Evolutionary conservation across 345 rosid genomes (phyloP).

Genomic region (Eutrema heterophyllum): DNA sequence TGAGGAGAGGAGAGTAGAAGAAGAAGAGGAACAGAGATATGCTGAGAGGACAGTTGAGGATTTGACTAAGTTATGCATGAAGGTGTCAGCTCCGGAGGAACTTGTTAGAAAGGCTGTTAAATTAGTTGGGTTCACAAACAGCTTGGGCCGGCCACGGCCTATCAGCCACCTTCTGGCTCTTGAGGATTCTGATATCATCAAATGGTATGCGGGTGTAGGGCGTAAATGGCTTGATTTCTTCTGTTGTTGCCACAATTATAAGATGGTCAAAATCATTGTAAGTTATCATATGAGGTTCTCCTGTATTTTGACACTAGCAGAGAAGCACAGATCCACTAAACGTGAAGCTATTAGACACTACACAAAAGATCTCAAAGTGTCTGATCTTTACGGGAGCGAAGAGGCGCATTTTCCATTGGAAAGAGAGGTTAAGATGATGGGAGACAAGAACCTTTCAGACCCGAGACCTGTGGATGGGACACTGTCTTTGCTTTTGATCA

Average conservation of each 20-base stretch:
- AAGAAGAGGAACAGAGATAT: constrained; percentile 64
- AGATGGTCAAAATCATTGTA: constrained; percentile 72
- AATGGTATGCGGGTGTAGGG: constrained; percentile 94
- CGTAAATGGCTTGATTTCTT: constrained; percentile 89
- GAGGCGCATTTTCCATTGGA: constrained; percentile 70
- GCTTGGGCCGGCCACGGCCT: constrained; percentile 90
- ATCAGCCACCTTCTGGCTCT: constrained; percentile 55
- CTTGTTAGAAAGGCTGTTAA: constrained; percentile 78
- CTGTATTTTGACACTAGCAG: constrained; percentile 83
- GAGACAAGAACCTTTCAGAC: constrained; percentile 72
- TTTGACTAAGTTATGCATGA: constrained; percentile 70
- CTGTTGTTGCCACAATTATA: constrained; percentile 89
- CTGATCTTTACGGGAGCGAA: constrained; percentile 45
- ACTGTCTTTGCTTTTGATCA: constrained; percentile 59
- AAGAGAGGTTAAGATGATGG: constrained; percentile 91
- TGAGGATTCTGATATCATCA: constrained; percentile 84
- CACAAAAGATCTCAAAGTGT: constrained; percentile 68
- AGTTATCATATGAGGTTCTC: constrained; percentile 89
- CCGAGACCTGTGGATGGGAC: constrained; percentile 84
- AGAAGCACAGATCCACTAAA: constrained; percentile 88
- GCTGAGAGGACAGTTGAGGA: constrained; percentile 67
- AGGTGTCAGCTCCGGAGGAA: constrained; percentile 76
- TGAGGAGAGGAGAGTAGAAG: constrained; percentile 52
- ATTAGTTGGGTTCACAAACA: constrained; percentile 81
- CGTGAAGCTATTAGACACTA: constrained; percentile 73